Base-by-base conservation (phyloP, 2,329 filamentous ascomycete genomes). In the Myriosclerotinia curreyana region DNA sequence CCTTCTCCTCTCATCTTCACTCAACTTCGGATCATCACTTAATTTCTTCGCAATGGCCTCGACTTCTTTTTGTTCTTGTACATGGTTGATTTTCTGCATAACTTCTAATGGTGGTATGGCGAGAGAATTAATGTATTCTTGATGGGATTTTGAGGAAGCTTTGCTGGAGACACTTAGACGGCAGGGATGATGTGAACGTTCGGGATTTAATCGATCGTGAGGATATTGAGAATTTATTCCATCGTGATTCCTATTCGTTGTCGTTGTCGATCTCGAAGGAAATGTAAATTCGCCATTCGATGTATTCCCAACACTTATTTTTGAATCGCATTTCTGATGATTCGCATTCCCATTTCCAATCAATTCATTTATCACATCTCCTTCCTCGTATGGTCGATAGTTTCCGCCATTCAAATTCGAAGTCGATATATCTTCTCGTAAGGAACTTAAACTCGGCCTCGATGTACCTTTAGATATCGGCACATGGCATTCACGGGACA, bases 11-110 rank as follows among this genome's bases (percentile, higher is more conserved):
- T 77, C 79, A 51, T 76, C 79, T 46, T 78, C 75, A 6, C 65
- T 59, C n/a, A 64, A 38, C 5, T 62, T 28, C 12, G 77, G 79
- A 55, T 77, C 68, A 56, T 69, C 65, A 34, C 11, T 44, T 44
- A 53, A 51, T 5, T 65, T 66, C 64, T 69, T 70, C 66, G 65
- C 68, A 11, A 71, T 68, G n/a, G 59, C 64, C 38, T 73, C 70
- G 28, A 63, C 63, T 51, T 74, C 72, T 54, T 74, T 74, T 34
- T 66, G 44, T 64, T 80, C 75, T 69, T 86, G 84, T 9, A 82
- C 74, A 25, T 74, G 74, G 42, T 78, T 75, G 55, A 86, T 83
- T 65, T 77, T 77, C 66, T 78, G 74, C 42, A 85, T 80, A 64
- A 81, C 77, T 38, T 79, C 68, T 15, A 48, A 60, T 11, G 68